A percentile compares a stretch with the other conserved stretches of the same genome.
phyloP scores from a whole-genome alignment of 176 grass and related monocot species.

The Paspalum notatum region DNA sequence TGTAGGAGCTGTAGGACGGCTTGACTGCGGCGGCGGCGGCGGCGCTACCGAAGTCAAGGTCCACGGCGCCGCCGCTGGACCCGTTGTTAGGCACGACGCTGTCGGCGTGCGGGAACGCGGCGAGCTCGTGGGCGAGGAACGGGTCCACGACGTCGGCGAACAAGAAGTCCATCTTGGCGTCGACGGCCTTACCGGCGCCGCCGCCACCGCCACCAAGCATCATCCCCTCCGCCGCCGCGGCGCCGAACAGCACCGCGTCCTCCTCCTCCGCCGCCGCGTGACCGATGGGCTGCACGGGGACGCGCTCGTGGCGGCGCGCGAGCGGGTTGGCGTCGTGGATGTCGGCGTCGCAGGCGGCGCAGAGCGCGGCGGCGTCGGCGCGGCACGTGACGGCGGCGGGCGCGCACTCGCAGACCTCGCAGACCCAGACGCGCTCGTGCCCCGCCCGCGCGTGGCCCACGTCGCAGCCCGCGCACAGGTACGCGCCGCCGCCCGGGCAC shows the following conservation, averaged over 20 bases:
- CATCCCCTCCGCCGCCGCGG: conserved; percentile 23
- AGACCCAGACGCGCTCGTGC: conserved; percentile 63
- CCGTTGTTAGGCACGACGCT: conserved; percentile 60
- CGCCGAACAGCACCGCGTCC: conserved; percentile 16
- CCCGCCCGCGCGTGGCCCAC: conserved; percentile 41
- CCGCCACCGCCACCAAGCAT: background rate
- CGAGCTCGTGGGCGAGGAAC: conserved; percentile 57
- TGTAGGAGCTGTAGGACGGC: conserved; percentile 62
- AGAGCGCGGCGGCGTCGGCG: conserved; percentile 76
- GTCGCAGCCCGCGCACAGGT: conserved; percentile 45
- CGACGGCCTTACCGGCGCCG: background rate
- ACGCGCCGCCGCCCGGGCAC: conserved; percentile 22
- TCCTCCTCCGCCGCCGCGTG: background rate
- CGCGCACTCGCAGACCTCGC: conserved; percentile 89
- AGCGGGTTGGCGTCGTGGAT: conserved; percentile 74
- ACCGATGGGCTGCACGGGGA: conserved; percentile 59
- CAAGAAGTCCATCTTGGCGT: conserved; percentile 52
- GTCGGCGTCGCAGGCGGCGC: conserved; percentile 51
- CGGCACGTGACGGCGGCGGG: conserved; percentile 79
- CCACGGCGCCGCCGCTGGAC: conserved; percentile 3
- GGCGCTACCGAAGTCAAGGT: conserved; percentile 48
- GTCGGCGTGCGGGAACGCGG: conserved; percentile 46
- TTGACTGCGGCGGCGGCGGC: conserved; percentile 24
- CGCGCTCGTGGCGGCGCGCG: conserved; percentile 76
- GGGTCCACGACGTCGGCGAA: conserved; percentile 60